These are phyloP conservation scores for Gaeumannomyces sp. DNA, from an alignment of 2,329 filamentous ascomycete genomes.

Conservation along the genomic window DNA sequence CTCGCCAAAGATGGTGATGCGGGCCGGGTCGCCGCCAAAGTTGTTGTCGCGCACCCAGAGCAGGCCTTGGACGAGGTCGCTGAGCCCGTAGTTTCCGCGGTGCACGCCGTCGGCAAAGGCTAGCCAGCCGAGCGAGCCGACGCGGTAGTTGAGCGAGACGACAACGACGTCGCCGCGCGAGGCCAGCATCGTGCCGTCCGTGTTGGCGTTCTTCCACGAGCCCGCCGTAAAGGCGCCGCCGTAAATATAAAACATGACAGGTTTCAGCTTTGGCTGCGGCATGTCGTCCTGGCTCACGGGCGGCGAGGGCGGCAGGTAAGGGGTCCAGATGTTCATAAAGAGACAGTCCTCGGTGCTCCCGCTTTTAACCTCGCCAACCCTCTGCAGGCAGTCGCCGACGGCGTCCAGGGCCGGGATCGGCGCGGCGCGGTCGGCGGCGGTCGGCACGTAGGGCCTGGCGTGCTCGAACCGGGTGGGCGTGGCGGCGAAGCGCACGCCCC, in stretches of 20 bases:
- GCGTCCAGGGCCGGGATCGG: constrained; percentile 21
- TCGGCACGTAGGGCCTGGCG: constrained; percentile 17
- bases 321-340: constrained; percentile 33
- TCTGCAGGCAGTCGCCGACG: constrained; percentile 26
- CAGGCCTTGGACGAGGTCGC: constrained; percentile 32
- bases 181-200: constrained; percentile 38
- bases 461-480: constrained; percentile 22
- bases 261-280: constrained; percentile 27
- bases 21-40: constrained; percentile 26
- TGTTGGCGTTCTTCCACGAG: constrained; percentile 35
- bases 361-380: constrained; percentile 22
- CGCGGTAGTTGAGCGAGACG: constrained; percentile 35
- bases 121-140: constrained; percentile 24
- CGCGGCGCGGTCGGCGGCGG: constrained; percentile 19
- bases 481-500: constrained; percentile 25
- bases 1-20: constrained; percentile 31
- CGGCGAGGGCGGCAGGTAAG: constrained; percentile 21
- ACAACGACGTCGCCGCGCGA: constrained; percentile 39
- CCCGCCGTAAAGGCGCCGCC: constrained; percentile 36
- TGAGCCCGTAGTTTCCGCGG: constrained; percentile 35
- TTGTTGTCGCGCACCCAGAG: constrained; percentile 33
- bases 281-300: constrained; percentile 3
- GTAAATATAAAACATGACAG: constrained; percentile 41
- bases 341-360: constrained; percentile 28
- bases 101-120: constrained; percentile 27